phyloP scores from a whole-genome alignment of 805 yeast species.

The Hanseniaspora singularis region DNA sequence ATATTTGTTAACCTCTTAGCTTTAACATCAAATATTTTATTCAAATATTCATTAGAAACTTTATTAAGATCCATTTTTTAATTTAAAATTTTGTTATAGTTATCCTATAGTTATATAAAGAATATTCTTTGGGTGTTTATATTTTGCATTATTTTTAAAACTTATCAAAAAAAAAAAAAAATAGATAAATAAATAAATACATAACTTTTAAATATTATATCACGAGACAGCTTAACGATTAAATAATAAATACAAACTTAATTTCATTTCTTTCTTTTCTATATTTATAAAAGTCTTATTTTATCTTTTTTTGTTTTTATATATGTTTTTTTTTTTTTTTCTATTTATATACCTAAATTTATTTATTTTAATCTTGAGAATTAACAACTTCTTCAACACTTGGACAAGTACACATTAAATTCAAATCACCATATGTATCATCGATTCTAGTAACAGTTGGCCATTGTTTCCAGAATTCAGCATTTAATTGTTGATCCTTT shows the following conservation, averaged over 20 bases:
- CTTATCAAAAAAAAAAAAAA: no score
- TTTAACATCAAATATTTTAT: constrained; percentile 29
- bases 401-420: constrained; percentile 88
- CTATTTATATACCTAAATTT: not conserved
- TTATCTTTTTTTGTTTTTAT: no score
- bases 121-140: no score
- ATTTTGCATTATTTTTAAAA: no score
- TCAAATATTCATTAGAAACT: constrained; percentile 36
- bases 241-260: no score
- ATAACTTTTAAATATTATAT: no score
- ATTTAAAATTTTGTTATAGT: not conserved
- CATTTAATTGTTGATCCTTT: constrained; percentile 49
- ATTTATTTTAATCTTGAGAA: constrained; percentile 10
- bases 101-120: no score
- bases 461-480: constrained; percentile 57
- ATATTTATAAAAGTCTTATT: not conserved
- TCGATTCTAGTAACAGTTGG: constrained; percentile 87
- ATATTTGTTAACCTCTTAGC: constrained; percentile 17
- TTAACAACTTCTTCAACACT: constrained; percentile 60
- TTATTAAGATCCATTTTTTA: constrained; percentile 37
- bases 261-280: no score
- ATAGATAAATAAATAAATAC: no score
- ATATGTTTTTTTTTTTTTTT: no score
- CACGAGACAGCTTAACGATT: no score
- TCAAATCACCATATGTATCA: constrained; percentile 88